These are phyloP conservation scores for Pontederia paniculata DNA, from an alignment of 176 grass and related monocot genomes.

Conservation along the genomic window DNA sequence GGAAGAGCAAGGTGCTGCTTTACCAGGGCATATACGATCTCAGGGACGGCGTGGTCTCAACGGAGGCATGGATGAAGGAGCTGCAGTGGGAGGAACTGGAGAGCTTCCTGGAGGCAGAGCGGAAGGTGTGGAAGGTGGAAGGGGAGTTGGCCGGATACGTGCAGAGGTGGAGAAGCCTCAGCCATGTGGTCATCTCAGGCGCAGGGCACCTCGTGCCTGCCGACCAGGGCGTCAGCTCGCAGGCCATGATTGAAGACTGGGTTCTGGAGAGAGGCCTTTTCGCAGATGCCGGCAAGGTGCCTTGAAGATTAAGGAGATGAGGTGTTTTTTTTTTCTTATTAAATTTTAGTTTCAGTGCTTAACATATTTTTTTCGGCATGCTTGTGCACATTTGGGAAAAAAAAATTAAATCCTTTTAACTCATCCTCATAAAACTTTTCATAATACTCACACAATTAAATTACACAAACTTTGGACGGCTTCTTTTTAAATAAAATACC, in stretches of 20 bases:
- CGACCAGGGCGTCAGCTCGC: conserved; percentile 29
- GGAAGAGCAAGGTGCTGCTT: conserved; percentile 27
- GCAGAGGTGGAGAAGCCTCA: conserved; percentile 26
- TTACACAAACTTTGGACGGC: too few relatives aligned
- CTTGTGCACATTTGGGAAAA: too few relatives aligned
- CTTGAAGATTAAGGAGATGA: background rate
- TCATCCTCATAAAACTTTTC: too few relatives aligned
- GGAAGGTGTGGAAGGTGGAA: conserved; percentile 36
- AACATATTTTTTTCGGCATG: too few relatives aligned
- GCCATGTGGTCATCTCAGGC: conserved; percentile 36
- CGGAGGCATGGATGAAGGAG: conserved; percentile 54
- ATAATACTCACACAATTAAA: too few relatives aligned
- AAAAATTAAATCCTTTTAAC: too few relatives aligned
- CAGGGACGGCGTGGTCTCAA: conserved; percentile 38
- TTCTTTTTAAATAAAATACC: too few relatives aligned
- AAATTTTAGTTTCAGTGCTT: too few relatives aligned
- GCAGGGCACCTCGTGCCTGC: conserved; percentile 54
- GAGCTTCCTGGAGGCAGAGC: conserved; percentile 39
- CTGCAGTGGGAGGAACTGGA: conserved; percentile 38
- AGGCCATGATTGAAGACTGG: conserved; percentile 79
- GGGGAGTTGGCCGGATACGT: conserved; percentile 33
- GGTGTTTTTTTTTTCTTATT: too few relatives aligned
- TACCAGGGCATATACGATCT: conserved; percentile 51
- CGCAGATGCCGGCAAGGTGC: background rate
- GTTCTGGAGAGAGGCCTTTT: conserved; percentile 37